Conservation (phyloP, 768 basidiomycete species). For the Termitomyces sp. region DNA sequence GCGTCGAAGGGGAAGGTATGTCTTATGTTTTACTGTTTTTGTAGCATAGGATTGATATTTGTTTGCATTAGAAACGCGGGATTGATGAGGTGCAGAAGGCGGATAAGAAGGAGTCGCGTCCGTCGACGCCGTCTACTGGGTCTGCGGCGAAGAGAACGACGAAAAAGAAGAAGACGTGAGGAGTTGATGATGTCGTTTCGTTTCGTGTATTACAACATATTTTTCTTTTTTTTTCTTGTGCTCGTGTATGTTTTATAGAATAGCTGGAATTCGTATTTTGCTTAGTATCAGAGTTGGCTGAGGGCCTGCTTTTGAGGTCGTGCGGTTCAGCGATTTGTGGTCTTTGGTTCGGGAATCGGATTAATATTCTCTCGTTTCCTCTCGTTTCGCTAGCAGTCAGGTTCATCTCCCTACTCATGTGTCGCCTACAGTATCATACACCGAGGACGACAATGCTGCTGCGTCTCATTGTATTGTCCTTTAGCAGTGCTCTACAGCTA, state of each 20-base stretch:
- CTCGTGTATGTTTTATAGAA: background rate
- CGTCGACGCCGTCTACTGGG: conserved; percentile 57
- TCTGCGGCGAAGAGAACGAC: conserved; percentile 52
- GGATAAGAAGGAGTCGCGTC: conserved; percentile 56
- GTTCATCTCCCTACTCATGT: too few relatives aligned
- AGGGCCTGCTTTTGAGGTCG: background rate
- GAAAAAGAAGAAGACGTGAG: conserved; percentile 68
- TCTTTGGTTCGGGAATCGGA: too few relatives aligned
- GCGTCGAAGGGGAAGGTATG: conserved; percentile 63
- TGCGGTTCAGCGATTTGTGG: too few relatives aligned
- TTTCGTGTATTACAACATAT: background rate
- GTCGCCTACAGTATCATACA: too few relatives aligned
- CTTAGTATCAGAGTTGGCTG: background rate
- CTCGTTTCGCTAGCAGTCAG: too few relatives aligned
- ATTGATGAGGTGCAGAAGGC: conserved; percentile 61
- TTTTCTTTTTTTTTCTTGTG: background rate
- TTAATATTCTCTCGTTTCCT: too few relatives aligned
- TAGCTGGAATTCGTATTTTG: background rate
- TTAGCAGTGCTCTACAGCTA: too few relatives aligned
- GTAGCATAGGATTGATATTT: background rate
- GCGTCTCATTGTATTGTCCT: too few relatives aligned
- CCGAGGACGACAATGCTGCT: too few relatives aligned
- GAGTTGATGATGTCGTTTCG: background rate
- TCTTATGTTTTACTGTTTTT: background rate
- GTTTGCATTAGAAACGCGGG: conserved; percentile 58